Conservation (phyloP, 441 rosid genomes). For the Francoa sonchifolia region DNA sequence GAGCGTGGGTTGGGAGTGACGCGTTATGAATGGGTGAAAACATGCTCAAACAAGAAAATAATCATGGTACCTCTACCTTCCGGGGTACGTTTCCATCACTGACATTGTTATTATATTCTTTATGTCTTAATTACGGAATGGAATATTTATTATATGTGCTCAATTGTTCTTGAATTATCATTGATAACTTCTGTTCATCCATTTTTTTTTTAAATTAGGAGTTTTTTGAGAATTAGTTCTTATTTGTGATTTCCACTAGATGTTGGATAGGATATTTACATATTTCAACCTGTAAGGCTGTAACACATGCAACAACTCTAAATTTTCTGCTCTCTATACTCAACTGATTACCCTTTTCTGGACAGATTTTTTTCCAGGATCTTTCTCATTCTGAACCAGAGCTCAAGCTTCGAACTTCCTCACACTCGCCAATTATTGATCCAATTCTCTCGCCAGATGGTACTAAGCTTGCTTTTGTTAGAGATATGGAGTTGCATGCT, state of each 20-base stretch:
- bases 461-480: slow-evolving; percentile 57
- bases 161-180: too few relatives aligned
- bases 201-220: too few relatives aligned
- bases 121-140: too few relatives aligned
- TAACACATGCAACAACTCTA: too few relatives aligned
- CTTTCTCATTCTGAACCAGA: slow-evolving; percentile 50
- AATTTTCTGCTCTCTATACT: too few relatives aligned
- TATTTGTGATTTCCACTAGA: too few relatives aligned
- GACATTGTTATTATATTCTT: slow-evolving; percentile 2
- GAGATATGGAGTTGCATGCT: slow-evolving; percentile 64
- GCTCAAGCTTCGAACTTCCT: slow-evolving; percentile 54
- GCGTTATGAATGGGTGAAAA: slow-evolving; percentile 82
- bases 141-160: too few relatives aligned
- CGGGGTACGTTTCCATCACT: slow-evolving; percentile 50
- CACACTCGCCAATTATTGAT: slow-evolving; percentile 60
- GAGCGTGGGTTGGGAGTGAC: slow-evolving; percentile 98
- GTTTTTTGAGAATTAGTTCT: too few relatives aligned
- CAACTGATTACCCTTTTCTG: slow-evolving; percentile 8
- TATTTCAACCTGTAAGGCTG: too few relatives aligned
- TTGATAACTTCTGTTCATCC: too few relatives aligned
- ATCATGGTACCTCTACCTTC: slow-evolving; percentile 86
- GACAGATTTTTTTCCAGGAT: slow-evolving; percentile 75
- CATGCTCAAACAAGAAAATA: slow-evolving; percentile 45
- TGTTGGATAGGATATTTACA: too few relatives aligned
- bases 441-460: slow-evolving; percentile 88